phyloP scores from a whole-genome alignment of 805 yeast species.

The Cyberlindnera veronae region DNA sequence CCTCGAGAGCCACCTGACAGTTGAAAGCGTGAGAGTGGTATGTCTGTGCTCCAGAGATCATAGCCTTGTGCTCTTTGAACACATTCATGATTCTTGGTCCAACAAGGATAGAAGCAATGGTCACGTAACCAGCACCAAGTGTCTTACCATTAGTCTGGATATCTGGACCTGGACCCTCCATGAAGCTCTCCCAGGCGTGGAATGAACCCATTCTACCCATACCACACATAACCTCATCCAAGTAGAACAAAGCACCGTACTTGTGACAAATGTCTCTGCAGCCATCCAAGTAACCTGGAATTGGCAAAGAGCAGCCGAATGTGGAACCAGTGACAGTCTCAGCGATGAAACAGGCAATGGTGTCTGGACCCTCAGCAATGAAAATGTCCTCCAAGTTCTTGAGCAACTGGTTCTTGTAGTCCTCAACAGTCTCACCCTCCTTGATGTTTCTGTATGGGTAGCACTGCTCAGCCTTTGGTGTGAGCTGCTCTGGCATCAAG shows the following conservation, averaged over 20 bases:
- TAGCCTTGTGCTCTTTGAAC: conserved; percentile 26
- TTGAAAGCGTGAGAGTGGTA: conserved; percentile 46
- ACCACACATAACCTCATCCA: conserved; percentile 58
- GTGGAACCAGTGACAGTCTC: conserved; percentile 49
- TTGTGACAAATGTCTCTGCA: conserved; percentile 44
- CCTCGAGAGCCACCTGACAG: conserved; percentile 44
- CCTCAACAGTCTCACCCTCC: conserved; percentile 35
- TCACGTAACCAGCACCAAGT: conserved; percentile 44
- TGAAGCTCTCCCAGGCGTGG: conserved; percentile 42
- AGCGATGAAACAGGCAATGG: conserved; percentile 40
- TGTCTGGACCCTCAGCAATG: conserved; percentile 39
- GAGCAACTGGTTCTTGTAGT: conserved; percentile 37
- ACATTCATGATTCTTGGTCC: conserved; percentile 35
- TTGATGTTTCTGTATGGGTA: conserved; percentile 30
- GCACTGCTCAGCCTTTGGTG: conserved; percentile 26
- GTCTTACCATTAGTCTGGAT: conserved; percentile 46
- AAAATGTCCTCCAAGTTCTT: conserved; percentile 41
- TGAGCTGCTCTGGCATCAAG: conserved; percentile 22
- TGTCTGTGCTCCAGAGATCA: conserved; percentile 45
- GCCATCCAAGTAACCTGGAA: conserved; percentile 45
- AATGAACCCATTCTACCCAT: conserved; percentile 48
- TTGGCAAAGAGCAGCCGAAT: conserved; percentile 39
- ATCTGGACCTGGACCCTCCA: conserved; percentile 42
- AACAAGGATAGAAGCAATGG: conserved; percentile 43
- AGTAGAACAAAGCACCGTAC: conserved; percentile 45